Evolutionary conservation across 495 filamentous ascomycete genomes (phyloP), one percentile per base, ranked within the genome.

Genomic region (Tuber calosporum): DNA sequence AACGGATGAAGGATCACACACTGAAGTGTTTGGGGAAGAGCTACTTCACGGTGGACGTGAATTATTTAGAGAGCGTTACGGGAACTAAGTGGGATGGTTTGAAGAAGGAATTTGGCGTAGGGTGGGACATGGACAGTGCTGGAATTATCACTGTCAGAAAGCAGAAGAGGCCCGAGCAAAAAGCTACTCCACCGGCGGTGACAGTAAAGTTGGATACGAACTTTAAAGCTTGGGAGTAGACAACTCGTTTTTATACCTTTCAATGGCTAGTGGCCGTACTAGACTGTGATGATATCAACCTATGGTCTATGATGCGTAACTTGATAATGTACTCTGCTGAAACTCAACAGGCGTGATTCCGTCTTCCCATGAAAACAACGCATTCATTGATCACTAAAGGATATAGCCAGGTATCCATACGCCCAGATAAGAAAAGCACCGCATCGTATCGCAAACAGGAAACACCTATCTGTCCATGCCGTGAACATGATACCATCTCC

Each of bases 21-120:
- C 84, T 98, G 73, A 93, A 93, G 83, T 93, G 93, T 77, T 87
- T 97, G 66, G 92, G 93, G 17, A 87, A 89, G 82, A 87, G 89
- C 19, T 99, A 99, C 82, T 84, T 97, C 75, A 89, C 82, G 62
- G 87, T 92, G 17, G 89, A 92, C 75, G 81, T 87, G 71, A 84
- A 84, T 5, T 91, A 89, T 76, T 80, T 93, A 67, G 89, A 92
- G 83, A 82, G 81, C 72, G 87, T 86, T 81, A 89, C 89, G 26
- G 86, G 85, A 66, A 81, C 83, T 68, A 73, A 77, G 43, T 99
- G 94, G 94, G 85, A 87, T 43, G 88, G 87, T 73, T 82, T 98
- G 78, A 85, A 78, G 74, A 85, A 86, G 22, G 82, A 85, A 75
- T 86, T 90, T 81, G 88, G 89, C 9, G 88, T 97, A 3, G 90